Conservation (phyloP, 345 rosid genomes). For the Brassica rapa region DNA sequence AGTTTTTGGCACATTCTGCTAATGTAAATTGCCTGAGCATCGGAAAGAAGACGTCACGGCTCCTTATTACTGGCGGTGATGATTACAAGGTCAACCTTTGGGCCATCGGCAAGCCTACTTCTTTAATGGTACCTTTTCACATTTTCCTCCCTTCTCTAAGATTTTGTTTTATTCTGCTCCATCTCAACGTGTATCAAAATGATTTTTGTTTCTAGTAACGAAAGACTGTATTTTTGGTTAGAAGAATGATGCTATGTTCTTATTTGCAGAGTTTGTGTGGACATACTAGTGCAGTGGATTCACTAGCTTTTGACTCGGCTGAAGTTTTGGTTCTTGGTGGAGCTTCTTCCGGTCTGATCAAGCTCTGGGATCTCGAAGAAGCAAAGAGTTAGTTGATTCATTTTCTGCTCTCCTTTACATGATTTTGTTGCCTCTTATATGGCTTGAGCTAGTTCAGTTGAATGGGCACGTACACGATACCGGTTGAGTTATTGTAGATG, state of each 20-base stretch:
- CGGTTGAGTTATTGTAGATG: not conserved
- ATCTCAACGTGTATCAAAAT: not conserved
- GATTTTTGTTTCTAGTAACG: not conserved
- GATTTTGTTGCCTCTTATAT: not conserved
- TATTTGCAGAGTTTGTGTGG: conserved; percentile 44
- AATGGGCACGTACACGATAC: not conserved
- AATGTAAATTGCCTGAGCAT: conserved; percentile 81
- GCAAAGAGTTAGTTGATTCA: conserved; percentile 44
- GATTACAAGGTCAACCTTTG: conserved; percentile 91
- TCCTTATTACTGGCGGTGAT: conserved; percentile 86
- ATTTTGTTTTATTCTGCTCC: not conserved
- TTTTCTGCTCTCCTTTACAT: conserved; percentile 24
- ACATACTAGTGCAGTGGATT: conserved; percentile 43
- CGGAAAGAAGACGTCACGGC: conserved; percentile 78
- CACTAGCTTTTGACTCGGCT: conserved; percentile 43
- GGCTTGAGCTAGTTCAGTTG: not conserved
- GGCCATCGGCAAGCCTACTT: conserved; percentile 85
- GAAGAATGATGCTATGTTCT: not conserved
- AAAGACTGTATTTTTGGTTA: not conserved
- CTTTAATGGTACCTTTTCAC: conserved; percentile 66
- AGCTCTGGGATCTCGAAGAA: conserved; percentile 46
- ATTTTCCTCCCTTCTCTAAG: not conserved
- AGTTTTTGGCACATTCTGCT: conserved; percentile 87
- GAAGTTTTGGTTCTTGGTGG: conserved; percentile 48
- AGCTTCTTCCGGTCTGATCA: conserved; percentile 46